Evolutionary conservation across 2,329 filamentous ascomycete genomes (phyloP), one percentile per base, ranked within the genome.

Genomic region (Pseudocercospora musae): DNA sequence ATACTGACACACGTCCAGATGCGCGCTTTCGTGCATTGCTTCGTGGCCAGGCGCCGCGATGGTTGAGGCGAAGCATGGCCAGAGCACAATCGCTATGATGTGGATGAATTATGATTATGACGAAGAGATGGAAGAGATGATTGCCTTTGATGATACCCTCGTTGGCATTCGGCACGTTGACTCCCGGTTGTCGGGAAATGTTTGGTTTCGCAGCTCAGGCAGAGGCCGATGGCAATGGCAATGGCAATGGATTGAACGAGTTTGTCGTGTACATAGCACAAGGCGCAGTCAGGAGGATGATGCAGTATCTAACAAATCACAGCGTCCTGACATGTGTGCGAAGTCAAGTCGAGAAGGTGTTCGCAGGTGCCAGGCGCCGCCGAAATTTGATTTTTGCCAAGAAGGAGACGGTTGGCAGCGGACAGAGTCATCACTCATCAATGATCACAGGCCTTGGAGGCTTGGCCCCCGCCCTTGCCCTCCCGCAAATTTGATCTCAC

Each of bases 131-230:
- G 46, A 59, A 23, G 57, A 58, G 7, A 58, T 31, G 18, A 58
- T 31, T 27, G 40, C 25, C 20, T 57, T 58, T 33, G 55, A 62
- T 55, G 60, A 58, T 62, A 62, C 54, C 60, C 60, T 62, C 55
- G 56, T 50, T 62, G 60, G 48, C 55, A 15, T 20, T 53, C 48
- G 60, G 53, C 55, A 49, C 49, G 21, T 53, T 40, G 21, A 20
- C 31, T 44, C 18, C 23, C 53, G 25, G 18, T 2, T 15, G 20
- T 52, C 15, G 21, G 48, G 48, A 5, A 8, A n/a, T 18, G 21
- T 52, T 29, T 29, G 21, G 21, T 52, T 52, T 25, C 25, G 48
- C 15, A 50, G 20, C 13, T 27, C 13, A 23, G 13, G 46, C 21
- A 15, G 11, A 21, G 40, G 15, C 40, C 15, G 20, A 21, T 21